A percentile compares a stretch with the other conserved stretches of the same genome.
These are phyloP conservation scores for Mortierella sp. DNA, from an alignment of 371 early-diverging fungal species.

Conservation along the genomic window DNA sequence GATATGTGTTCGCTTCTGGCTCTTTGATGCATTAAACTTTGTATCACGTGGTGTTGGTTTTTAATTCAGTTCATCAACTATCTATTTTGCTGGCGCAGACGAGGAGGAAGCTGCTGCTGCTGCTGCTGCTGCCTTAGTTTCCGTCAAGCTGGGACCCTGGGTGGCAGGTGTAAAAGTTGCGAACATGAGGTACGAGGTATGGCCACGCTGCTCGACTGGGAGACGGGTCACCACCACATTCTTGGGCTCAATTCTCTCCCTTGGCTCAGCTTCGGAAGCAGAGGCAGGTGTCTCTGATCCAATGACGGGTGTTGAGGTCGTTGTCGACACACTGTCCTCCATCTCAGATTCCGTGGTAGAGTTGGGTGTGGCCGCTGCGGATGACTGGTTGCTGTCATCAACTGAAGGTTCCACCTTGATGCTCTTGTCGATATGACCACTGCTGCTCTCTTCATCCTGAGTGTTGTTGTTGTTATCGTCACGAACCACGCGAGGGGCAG, in stretches of 20 bases:
- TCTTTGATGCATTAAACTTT: background rate
- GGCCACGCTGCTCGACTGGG: constrained; percentile 74
- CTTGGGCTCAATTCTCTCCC: constrained; percentile 46
- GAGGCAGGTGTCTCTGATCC: constrained; percentile 25
- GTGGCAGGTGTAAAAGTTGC: constrained; percentile 79
- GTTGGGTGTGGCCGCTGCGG: constrained; percentile 57
- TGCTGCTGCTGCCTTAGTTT: constrained; percentile 5
- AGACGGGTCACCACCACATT: constrained; percentile 37
- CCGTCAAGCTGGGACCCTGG: constrained; percentile 15
- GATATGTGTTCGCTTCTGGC: background rate
- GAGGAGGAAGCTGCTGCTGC: background rate
- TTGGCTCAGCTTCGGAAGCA: constrained; percentile 16
- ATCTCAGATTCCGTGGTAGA: constrained; percentile 33
- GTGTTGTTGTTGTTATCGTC: constrained; percentile 20
- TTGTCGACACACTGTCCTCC: constrained; percentile 36
- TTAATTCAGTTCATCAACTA: background rate
- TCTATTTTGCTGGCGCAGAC: background rate
- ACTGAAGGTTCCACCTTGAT: constrained; percentile 20
- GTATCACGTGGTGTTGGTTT: background rate
- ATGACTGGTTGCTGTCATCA: constrained; percentile 60
- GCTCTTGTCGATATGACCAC: constrained; percentile 29
- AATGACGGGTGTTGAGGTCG: constrained; percentile 6
- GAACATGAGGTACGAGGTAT: constrained; percentile 95
- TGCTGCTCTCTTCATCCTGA: background rate
- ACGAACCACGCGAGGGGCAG: constrained; percentile 29